phyloP scores from a whole-genome alignment of 2,329 filamentous ascomycete genomes.

The Colletotrichum limetticola region DNA sequence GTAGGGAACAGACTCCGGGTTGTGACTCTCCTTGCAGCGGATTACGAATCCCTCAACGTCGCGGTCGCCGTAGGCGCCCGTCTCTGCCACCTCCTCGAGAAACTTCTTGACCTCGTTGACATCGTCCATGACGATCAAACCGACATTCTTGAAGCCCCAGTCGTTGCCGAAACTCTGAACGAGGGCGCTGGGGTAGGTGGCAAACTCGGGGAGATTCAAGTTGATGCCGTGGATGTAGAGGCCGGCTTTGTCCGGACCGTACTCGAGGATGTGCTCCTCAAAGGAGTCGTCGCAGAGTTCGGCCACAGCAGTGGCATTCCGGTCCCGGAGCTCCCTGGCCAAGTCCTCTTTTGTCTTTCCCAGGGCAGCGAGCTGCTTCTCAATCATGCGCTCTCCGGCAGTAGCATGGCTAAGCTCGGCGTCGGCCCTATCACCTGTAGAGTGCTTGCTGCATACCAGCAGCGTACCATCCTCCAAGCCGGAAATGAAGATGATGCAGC shows the following conservation, averaged over 20 bases:
- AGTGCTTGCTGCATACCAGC: constrained; percentile 99
- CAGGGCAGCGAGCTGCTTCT: constrained; percentile 79
- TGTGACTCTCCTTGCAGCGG: constrained; percentile 78
- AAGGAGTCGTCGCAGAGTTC: constrained; percentile 97
- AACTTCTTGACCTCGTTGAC: constrained; percentile 80
- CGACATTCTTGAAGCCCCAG: constrained; percentile 95
- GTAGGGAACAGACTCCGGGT: constrained; percentile 65
- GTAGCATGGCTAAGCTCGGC: constrained; percentile 81
- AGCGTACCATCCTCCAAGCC: constrained; percentile 90
- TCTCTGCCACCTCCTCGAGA: constrained; percentile 85
- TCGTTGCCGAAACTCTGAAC: constrained; percentile 90
- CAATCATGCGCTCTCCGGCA: constrained; percentile 84
- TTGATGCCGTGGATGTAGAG: constrained; percentile 97
- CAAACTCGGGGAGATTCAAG: constrained; percentile 91
- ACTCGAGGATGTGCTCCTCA: constrained; percentile 95
- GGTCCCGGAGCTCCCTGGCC: constrained; percentile 76
- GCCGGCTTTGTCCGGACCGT: constrained; percentile 83
- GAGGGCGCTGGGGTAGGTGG: constrained; percentile 83
- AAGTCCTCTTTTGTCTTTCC: constrained; percentile 85
- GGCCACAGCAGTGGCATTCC: constrained; percentile 94
- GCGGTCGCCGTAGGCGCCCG: constrained; percentile 87
- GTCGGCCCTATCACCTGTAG: constrained; percentile 83
- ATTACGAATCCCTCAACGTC: constrained; percentile 98
- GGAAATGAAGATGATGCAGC: constrained; percentile 98
- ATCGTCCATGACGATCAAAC: constrained; percentile 81